phyloP scores from a whole-genome alignment of 495 filamentous ascomycete genomes.

The Cairneyella variabilis region DNA sequence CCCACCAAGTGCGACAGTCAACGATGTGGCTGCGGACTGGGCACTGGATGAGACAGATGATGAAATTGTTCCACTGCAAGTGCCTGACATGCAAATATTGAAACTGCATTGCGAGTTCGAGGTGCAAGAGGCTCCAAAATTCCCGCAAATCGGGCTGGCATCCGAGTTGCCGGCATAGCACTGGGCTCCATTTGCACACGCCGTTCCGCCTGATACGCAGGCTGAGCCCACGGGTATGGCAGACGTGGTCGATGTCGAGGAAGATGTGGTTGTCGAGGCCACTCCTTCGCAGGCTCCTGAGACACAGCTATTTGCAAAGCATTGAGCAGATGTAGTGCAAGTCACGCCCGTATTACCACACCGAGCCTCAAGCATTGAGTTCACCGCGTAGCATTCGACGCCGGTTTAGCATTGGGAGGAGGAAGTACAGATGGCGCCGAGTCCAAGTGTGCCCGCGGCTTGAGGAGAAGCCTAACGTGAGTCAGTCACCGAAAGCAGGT shows the following conservation, averaged over 20 bases:
- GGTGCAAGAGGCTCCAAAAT: not conserved
- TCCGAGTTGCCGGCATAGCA: not conserved
- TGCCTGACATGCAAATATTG: not conserved
- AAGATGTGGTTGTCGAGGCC: too few relatives aligned
- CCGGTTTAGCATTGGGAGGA: not conserved
- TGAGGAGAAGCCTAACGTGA: too few relatives aligned
- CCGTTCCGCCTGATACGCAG: not conserved
- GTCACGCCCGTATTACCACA: too few relatives aligned
- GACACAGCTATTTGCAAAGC: too few relatives aligned
- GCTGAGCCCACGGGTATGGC: not conserved
- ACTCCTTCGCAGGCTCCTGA: too few relatives aligned
- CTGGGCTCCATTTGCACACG: not conserved
- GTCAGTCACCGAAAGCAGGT: too few relatives aligned
- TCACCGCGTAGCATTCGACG: not conserved
- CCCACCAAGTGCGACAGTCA: too few relatives aligned
- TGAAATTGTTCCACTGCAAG: not conserved
- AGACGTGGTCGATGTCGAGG: too few relatives aligned
- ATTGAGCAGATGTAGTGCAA: too few relatives aligned
- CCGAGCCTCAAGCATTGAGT: not conserved
- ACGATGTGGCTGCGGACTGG: too few relatives aligned
- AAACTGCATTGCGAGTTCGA: not conserved
- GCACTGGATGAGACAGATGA: too few relatives aligned
- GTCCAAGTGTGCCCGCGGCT: not conserved
- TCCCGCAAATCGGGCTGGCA: not conserved
- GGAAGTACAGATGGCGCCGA: not conserved